Base-by-base conservation (phyloP, 176 grass and related monocot species). In the Canna indica region DNA sequence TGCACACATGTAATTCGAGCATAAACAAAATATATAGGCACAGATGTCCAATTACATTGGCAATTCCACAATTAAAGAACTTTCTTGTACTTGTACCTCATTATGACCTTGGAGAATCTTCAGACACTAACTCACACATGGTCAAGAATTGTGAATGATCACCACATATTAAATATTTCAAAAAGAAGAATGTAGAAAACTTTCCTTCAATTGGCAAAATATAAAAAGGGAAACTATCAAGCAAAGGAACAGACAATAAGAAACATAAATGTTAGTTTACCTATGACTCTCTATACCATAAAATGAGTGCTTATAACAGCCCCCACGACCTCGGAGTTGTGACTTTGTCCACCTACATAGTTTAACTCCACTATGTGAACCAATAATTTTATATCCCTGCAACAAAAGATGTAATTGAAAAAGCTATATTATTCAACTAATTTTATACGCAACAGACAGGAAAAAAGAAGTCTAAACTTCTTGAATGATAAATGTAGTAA, bases 261-360 rank as follows among this genome's bases (percentile, higher is more conserved):
- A 50, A 22, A 48, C 2, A 24, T 20, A 13, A 7, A 10, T 2
- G 26, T 32, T 69, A 7, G 68, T 57, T 71, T 59, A 96, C 92
- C 92, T 97, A 64, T 97, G 93, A 72, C 93, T 97, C 70, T 97
- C 93, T 53, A 97, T 97, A 63, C 93, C 93, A 73, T 97, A 97
- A 90, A 97, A 97, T 44, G 93, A 91, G 52, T 97, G 93, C 33
- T 92, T 97, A 68, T 97, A 97, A 83, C 93, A 97, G 64, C 93
- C 93, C 73, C 93, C 93, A 24, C 93, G 86, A 5, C 93, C 93
- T 81, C 88, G 89, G 35, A 97, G 82, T 58, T 97, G 93, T 17
- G 93, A 97, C 65, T 92, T 97, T 26, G 88, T 92, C 93, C 93
- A 97, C 83, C 93, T 87, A 81, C 93, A 97, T 69, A 97, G 83